Percentiles rank a stretch among this genome's conserved stretches.
phyloP scores from a whole-genome alignment of 1,139 yeast species.

The Hanseniaspora gamundiae region DNA sequence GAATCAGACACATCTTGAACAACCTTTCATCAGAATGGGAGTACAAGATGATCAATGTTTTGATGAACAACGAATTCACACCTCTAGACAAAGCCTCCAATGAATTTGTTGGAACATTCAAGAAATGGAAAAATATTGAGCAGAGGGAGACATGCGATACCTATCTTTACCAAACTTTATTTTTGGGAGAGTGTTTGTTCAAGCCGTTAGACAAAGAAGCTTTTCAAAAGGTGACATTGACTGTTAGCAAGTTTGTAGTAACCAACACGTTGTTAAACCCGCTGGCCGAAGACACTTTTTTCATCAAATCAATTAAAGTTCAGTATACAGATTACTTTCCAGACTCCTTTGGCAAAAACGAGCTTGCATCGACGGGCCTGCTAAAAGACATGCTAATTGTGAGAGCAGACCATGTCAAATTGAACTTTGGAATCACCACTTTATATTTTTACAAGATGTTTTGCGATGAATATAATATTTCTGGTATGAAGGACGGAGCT shows the following conservation, averaged over 20 bases:
- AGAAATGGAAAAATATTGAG: conserved; percentile 7
- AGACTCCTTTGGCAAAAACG: neutral
- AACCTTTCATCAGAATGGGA: conserved; percentile 49
- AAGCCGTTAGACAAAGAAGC: conserved; percentile 3
- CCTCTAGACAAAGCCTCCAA: conserved; percentile 1
- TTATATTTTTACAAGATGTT: neutral
- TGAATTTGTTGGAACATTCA: conserved; percentile 5
- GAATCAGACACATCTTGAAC: conserved; percentile 61
- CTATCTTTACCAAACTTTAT: conserved; percentile 4
- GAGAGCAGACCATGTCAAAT: neutral
- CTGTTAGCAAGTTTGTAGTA: neutral
- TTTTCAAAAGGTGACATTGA: neutral
- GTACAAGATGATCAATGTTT: conserved; percentile 6
- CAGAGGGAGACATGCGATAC: conserved; percentile 5
- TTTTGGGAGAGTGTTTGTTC: conserved; percentile 18
- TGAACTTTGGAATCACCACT: neutral
- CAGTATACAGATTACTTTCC: neutral
- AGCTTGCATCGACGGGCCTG: no score
- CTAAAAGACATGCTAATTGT: neutral
- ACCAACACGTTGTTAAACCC: neutral
- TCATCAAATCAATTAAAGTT: neutral
- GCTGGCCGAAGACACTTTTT: neutral
- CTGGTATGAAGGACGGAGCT: no score
- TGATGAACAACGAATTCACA: conserved; percentile 3
- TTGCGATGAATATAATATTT: neutral